phyloP scores from a whole-genome alignment of 2,329 filamentous ascomycete species.

The Thermoascus crustaceus region DNA sequence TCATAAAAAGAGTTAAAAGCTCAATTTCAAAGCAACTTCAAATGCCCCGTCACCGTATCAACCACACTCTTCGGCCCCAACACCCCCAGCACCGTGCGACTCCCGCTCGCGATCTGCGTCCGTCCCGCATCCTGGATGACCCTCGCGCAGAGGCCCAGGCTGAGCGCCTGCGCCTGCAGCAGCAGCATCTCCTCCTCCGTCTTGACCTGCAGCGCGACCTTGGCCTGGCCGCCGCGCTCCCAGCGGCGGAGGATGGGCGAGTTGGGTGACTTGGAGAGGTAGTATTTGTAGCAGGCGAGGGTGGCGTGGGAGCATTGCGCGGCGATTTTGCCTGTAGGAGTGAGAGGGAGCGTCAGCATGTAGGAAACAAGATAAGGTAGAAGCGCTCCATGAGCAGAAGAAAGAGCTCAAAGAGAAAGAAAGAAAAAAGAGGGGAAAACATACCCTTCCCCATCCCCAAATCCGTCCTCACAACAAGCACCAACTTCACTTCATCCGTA shows the following conservation, averaged over 20 bases:
- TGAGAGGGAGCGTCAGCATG: conserved; percentile 5
- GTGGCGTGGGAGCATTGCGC: conserved; percentile 95
- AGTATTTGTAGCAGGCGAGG: conserved; percentile 89
- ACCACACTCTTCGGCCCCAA: conserved; percentile 76
- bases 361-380: neutral
- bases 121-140: conserved; percentile 92
- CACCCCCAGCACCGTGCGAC: conserved; percentile 82
- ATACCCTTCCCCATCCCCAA: conserved; percentile 94
- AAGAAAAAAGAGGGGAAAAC: conserved; percentile 16
- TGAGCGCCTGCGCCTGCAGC: conserved; percentile 70
- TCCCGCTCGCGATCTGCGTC: conserved; percentile 92
- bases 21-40: conserved; percentile 65
- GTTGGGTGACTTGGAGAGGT: conserved; percentile 49
- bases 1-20: conserved; percentile 2
- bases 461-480: conserved; percentile 86
- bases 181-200: conserved; percentile 71
- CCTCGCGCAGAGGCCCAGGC: conserved; percentile 76
- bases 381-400: neutral
- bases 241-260: conserved; percentile 65
- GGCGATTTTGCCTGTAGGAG: conserved; percentile 74
- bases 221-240: conserved; percentile 81
- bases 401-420: conserved; percentile 1
- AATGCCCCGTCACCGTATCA: conserved; percentile 72
- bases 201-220: conserved; percentile 86
- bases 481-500: conserved; percentile 83